A percentile compares a stretch with the other conserved stretches of the same genome.
Evolutionary conservation across 192 early-diverging fungal genomes (phyloP).

Genomic region (Backusella tuberculispora): DNA sequence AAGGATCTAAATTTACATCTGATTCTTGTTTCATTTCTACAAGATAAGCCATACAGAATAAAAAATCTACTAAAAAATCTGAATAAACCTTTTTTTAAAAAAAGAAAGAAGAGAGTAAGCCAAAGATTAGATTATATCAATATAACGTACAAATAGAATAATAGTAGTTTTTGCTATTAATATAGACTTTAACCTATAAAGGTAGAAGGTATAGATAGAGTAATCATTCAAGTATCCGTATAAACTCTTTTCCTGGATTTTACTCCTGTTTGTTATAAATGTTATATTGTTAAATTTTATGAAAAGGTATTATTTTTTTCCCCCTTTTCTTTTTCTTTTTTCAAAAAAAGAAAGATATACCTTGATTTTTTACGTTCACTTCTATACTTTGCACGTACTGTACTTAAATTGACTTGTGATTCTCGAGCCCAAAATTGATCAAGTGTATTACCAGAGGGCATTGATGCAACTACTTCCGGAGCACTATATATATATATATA

Average conservation of each 20-base stretch:
- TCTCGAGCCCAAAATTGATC: constrained; percentile 28
- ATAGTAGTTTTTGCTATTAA: constrained; percentile 28
- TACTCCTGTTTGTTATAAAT: not conserved
- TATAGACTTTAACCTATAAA: constrained; percentile 1
- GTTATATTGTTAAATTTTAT: not conserved
- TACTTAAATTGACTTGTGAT: constrained; percentile 34
- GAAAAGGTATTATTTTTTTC: no score
- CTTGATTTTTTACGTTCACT: constrained; percentile 19
- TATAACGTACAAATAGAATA: constrained; percentile 31
- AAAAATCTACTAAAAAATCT: constrained; percentile 56
- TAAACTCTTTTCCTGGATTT: constrained; percentile 3
- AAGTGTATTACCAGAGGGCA: constrained; percentile 3
- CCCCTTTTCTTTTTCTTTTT: no score
- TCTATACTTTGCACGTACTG: constrained; percentile 32
- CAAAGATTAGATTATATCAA: not conserved
- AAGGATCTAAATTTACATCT: constrained; percentile 39
- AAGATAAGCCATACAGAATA: constrained; percentile 61
- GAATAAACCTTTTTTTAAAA: constrained; percentile 51
- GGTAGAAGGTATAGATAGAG: constrained; percentile 16
- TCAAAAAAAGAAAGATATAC: constrained; percentile 5
- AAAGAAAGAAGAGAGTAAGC: not conserved
- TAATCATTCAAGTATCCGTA: constrained; percentile 1
- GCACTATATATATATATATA: constrained; percentile 21
- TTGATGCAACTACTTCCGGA: constrained; percentile 29
- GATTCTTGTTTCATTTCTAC: constrained; percentile 51